Conservation (phyloP, 1,284 basidiomycete species). For the Neolentinus lepideus region DNA sequence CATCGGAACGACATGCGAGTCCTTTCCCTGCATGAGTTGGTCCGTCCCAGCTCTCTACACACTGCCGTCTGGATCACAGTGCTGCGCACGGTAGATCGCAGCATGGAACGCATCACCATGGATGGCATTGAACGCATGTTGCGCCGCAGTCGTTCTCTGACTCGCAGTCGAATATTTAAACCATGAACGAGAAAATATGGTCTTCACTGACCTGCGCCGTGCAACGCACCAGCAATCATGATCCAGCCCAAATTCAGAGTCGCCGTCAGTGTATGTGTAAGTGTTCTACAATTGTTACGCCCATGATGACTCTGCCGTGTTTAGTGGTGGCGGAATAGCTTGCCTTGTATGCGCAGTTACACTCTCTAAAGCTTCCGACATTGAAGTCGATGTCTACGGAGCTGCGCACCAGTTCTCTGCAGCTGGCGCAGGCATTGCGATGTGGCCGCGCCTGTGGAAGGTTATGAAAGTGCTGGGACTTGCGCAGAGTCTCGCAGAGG, state of each 20-base stretch:
- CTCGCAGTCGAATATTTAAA: too few species aligned
- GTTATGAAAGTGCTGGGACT: slow-evolving; percentile 16
- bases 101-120: too few species aligned
- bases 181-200: too few species aligned
- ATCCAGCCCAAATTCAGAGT: slow-evolving; percentile 16
- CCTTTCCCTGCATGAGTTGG: too few species aligned
- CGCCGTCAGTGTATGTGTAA: slow-evolving; percentile 19
- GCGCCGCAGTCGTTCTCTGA: too few species aligned
- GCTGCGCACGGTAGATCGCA: too few species aligned
- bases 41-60: too few species aligned
- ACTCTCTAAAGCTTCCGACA: slow-evolving; percentile 27
- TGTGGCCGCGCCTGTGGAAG: slow-evolving; percentile 19
- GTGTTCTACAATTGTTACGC: neutral
- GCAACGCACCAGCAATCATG: slow-evolving; percentile 9
- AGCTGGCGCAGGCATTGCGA: slow-evolving; percentile 31
- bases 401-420: slow-evolving; percentile 26
- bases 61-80: too few species aligned
- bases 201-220: too few species aligned
- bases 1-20: too few species aligned
- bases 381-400: slow-evolving; percentile 36
- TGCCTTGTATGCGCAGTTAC: slow-evolving; percentile 29
- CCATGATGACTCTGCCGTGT: neutral
- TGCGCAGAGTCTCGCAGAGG: slow-evolving; percentile 10
- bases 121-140: too few species aligned
- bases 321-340: slow-evolving; percentile 31